Percentiles rank a stretch among this genome's conserved stretches.
Evolutionary conservation across 2,329 filamentous ascomycete genomes (phyloP).

Genomic region (Aspergillus quadricinctus): DNA sequence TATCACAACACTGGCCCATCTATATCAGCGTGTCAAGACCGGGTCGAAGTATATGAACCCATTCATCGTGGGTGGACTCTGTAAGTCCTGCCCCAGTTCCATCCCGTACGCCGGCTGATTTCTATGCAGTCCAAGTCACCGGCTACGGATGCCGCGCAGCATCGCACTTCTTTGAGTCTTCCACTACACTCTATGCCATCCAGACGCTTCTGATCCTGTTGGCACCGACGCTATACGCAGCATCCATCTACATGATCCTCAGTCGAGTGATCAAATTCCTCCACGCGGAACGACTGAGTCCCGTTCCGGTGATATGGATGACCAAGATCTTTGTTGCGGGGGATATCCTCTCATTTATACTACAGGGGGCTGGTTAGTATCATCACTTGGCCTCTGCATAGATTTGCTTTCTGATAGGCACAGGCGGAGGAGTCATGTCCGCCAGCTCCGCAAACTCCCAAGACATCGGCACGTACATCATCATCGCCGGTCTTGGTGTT

Average conservation of each 20-base stretch:
- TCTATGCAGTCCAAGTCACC: background rate
- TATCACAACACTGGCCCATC: conserved; percentile 5
- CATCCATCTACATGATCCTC: background rate
- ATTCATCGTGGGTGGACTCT: conserved; percentile 15
- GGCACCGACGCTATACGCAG: conserved; percentile 4
- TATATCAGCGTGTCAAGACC: conserved; percentile 8
- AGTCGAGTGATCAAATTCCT: background rate
- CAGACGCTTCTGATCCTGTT: conserved; percentile 1
- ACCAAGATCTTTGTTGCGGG: conserved; percentile 2
- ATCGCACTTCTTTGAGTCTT: background rate
- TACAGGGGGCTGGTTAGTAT: conserved; percentile 1
- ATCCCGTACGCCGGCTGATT: background rate
- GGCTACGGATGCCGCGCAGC: conserved; percentile 1
- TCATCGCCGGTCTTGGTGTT: conserved; percentile 16
- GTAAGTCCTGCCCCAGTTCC: conserved; percentile 3
- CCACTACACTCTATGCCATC: background rate
- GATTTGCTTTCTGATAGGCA: no score
- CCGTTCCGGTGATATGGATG: background rate
- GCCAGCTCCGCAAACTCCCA: background rate
- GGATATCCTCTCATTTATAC: conserved; percentile 1
- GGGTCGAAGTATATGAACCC: conserved; percentile 11
- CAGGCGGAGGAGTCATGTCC: conserved; percentile 3
- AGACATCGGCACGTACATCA: conserved; percentile 16
- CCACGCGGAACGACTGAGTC: background rate
- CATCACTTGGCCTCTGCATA: no score